phyloP scores from a whole-genome alignment of 345 rosid genomes.

The Reutealis trisperma region DNA sequence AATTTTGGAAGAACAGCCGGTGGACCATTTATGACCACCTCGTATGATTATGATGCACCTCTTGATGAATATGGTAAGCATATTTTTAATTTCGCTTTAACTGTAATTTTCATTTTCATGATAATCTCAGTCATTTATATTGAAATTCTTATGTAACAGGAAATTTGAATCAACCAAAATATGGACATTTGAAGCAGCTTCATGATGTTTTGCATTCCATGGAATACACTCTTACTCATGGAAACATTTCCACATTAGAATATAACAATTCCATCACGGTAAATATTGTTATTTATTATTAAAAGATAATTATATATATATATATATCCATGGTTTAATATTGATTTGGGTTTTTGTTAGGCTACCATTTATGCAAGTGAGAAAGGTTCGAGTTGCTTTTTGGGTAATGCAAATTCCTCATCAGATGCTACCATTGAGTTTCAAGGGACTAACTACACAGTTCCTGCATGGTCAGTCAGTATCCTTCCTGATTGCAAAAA shows the following conservation, averaged over 20 bases:
- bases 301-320: too few species aligned
- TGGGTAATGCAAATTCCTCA: constrained; percentile 43
- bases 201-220: constrained; percentile 54
- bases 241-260: constrained; percentile 38
- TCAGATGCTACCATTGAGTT: constrained; percentile 47
- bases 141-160: constrained; percentile 29
- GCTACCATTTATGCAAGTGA: constrained; percentile 47
- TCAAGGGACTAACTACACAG: constrained; percentile 37
- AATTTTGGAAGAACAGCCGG: constrained; percentile 63
- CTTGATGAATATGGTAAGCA: constrained; percentile 44
- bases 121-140: too few species aligned
- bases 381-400: constrained; percentile 51
- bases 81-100: too few species aligned
- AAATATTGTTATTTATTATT: neutral
- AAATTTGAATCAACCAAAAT: constrained; percentile 72
- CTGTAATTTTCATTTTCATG: too few species aligned
- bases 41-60: constrained; percentile 68
- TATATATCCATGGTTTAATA: too few species aligned
- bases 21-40: constrained; percentile 63
- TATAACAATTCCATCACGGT: constrained; percentile 34
- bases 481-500: constrained; percentile 60
- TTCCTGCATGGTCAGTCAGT: constrained; percentile 78
- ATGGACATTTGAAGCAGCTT: constrained; percentile 73
- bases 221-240: constrained; percentile 56
- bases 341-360: constrained; percentile 24